These are phyloP conservation scores for Lentinula raphanica DNA, from an alignment of 768 basidiomycete genomes.

Conservation along the genomic window DNA sequence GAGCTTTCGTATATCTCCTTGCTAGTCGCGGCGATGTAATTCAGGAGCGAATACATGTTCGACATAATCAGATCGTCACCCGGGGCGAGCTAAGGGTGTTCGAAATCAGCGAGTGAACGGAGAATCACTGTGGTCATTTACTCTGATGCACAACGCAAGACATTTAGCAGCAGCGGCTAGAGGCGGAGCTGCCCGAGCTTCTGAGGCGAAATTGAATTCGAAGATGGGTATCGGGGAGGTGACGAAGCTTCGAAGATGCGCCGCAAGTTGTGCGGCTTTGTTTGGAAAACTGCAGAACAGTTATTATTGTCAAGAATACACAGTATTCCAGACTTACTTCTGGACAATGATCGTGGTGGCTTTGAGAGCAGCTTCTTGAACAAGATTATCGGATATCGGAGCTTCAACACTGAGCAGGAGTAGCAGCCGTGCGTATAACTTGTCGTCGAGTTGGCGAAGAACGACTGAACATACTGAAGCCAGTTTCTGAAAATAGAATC, in stretches of 20 bases:
- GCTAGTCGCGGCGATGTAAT: slow-evolving; percentile 82
- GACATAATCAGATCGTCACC: slow-evolving; percentile 90
- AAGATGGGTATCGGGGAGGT: slow-evolving; percentile 85
- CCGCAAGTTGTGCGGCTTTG: slow-evolving; percentile 68
- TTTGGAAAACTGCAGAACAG: slow-evolving; percentile 62
- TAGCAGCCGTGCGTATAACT: slow-evolving; percentile 64
- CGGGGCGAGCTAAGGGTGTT: slow-evolving; percentile 56
- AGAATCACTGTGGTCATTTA: slow-evolving; percentile 24
- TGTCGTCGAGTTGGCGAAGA: slow-evolving; percentile 58
- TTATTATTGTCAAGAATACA: neutral
- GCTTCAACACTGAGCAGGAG: slow-evolving; percentile 77
- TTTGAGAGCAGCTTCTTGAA: slow-evolving; percentile 88
- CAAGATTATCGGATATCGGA: slow-evolving; percentile 74
- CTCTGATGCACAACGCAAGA: slow-evolving; percentile 84
- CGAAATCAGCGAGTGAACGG: neutral
- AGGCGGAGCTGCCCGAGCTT: slow-evolving; percentile 70
- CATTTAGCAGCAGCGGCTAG: slow-evolving; percentile 85
- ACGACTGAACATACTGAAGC: slow-evolving; percentile 78
- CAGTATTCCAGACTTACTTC: slow-evolving; percentile 45
- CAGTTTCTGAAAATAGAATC: slow-evolving; percentile 62
- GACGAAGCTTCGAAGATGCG: slow-evolving; percentile 80
- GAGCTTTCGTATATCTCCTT: slow-evolving; percentile 63
- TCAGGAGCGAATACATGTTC: slow-evolving; percentile 93
- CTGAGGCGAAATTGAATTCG: slow-evolving; percentile 75
- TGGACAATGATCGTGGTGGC: slow-evolving; percentile 79